These are phyloP conservation scores for Aspergillus haitiensis DNA, from an alignment of 495 filamentous ascomycete species.

Conservation along the genomic window DNA sequence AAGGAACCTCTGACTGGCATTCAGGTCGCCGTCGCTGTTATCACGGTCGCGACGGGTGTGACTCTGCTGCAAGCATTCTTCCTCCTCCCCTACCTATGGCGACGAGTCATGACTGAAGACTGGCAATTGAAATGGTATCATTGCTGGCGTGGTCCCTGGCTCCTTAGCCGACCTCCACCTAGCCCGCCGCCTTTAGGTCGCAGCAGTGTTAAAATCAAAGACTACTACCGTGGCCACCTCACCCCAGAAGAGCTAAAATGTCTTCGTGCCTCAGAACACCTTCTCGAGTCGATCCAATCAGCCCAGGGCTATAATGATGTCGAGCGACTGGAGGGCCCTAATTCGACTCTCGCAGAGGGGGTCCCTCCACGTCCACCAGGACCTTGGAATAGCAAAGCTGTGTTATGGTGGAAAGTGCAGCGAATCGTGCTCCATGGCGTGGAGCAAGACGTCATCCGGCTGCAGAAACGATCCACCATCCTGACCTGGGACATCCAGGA, in stretches of 20 bases:
- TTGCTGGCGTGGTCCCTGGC: constrained; percentile 10
- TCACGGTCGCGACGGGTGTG: constrained; percentile 10
- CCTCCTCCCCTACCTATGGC: constrained; percentile 17
- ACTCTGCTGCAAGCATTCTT: constrained; percentile 15
- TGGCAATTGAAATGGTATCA: constrained; percentile 15
- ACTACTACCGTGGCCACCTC: constrained; percentile 17
- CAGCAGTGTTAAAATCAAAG: constrained; percentile 8
- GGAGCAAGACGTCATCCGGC: constrained; percentile 13
- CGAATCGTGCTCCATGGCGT: constrained; percentile 13
- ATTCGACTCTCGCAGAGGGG: not conserved
- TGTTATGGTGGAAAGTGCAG: constrained; percentile 3
- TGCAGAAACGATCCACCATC: constrained; percentile 11
- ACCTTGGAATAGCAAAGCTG: constrained; percentile 3
- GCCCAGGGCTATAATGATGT: constrained; percentile 8
- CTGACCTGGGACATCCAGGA: constrained; percentile 15
- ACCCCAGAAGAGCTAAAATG: constrained; percentile 15
- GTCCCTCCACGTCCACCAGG: constrained; percentile 8
- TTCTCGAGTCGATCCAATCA: constrained; percentile 14
- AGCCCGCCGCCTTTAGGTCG: constrained; percentile 10
- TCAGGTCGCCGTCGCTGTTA: constrained; percentile 7
- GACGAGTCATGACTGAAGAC: constrained; percentile 17
- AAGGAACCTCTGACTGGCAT: constrained; percentile 1
- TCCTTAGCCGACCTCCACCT: constrained; percentile 5
- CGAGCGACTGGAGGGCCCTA: not conserved
- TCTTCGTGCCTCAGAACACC: constrained; percentile 9